A percentile compares a stretch with the other conserved stretches of the same genome.
phyloP scores from a whole-genome alignment of 1,284 basidiomycete genomes.

The Moesziomyces parantarcticus region DNA sequence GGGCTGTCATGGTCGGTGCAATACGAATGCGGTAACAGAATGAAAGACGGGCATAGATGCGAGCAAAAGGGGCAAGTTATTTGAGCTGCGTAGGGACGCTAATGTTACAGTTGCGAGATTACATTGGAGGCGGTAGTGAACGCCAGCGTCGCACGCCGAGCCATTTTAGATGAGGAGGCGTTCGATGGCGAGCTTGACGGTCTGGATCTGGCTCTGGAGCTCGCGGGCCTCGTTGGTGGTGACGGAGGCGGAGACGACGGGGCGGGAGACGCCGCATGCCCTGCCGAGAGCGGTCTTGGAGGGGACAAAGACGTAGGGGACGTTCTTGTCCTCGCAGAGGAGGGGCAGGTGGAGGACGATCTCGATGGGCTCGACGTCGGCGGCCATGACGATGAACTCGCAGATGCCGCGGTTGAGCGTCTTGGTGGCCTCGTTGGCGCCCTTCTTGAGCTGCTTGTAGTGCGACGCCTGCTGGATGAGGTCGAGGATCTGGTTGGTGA shows the following conservation, averaged over 20 bases:
- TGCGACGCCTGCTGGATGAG: slow-evolving; percentile 72
- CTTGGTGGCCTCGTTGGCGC: slow-evolving; percentile 94
- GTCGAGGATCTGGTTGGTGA: slow-evolving; percentile 89
- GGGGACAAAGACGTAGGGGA: slow-evolving; percentile 93
- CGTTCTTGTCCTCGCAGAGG: slow-evolving; percentile 99
- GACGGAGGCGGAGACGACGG: slow-evolving; percentile 93
- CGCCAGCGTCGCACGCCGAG: slow-evolving; percentile 1
- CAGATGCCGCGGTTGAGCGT: slow-evolving; percentile 98
- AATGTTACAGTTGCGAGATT: slow-evolving; percentile 28
- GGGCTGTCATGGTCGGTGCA: too few species aligned
- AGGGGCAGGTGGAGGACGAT: slow-evolving; percentile 97
- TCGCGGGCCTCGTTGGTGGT: slow-evolving; percentile 96
- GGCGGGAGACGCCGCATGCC: slow-evolving; percentile 93
- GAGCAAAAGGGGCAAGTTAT: background rate
- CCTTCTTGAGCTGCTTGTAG: slow-evolving; percentile 98
- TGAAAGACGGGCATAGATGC: background rate
- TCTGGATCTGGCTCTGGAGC: slow-evolving; percentile 87
- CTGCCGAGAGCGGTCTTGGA: slow-evolving; percentile 94
- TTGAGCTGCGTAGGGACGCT: slow-evolving; percentile 16
- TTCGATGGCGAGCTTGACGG: slow-evolving; percentile 75
- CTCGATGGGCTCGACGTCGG: slow-evolving; percentile 89
- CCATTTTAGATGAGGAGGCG: slow-evolving; percentile 57
- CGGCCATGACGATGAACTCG: slow-evolving; percentile 97
- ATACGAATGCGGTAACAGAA: too few species aligned
- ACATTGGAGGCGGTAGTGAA: slow-evolving; percentile 7